These are phyloP conservation scores for Fusarium avenaceum DNA, from an alignment of 2,329 filamentous ascomycete genomes.

Conservation along the genomic window DNA sequence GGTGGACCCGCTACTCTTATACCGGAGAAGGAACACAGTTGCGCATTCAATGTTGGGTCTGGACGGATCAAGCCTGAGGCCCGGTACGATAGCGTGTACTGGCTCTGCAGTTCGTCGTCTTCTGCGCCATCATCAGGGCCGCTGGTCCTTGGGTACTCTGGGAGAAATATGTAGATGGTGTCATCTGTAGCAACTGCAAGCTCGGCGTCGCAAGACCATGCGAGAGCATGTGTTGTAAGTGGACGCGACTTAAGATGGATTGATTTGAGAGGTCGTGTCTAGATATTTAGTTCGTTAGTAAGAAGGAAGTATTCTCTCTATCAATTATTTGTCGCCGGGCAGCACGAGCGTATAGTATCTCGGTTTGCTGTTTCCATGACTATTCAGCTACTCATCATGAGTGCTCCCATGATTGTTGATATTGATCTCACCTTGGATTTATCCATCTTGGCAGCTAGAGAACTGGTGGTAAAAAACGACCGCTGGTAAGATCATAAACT, in stretches of 20 bases:
- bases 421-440: slow-evolving; percentile 46
- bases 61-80: slow-evolving; percentile 54
- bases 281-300: slow-evolving; percentile 5
- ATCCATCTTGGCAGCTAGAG: slow-evolving; percentile 36
- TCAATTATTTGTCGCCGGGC: not conserved
- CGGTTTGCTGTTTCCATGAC: not conserved
- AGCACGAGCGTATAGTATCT: not conserved
- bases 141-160: slow-evolving; percentile 56
- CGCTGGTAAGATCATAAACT: not conserved
- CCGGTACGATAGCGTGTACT: slow-evolving; percentile 54
- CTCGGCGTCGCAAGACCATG: slow-evolving; percentile 71
- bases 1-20: slow-evolving; percentile 50
- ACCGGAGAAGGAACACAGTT: slow-evolving; percentile 58
- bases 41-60: slow-evolving; percentile 60
- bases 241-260: slow-evolving; percentile 60
- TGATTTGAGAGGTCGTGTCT: slow-evolving; percentile 64
- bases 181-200: slow-evolving; percentile 70
- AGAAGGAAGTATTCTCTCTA: not conserved
- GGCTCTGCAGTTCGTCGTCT: slow-evolving; percentile 49
- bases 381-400: not conserved
- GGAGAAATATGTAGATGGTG: slow-evolving; percentile 65
- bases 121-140: slow-evolving; percentile 48
- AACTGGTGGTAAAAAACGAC: not conserved
- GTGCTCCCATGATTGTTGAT: not conserved
- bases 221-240: slow-evolving; percentile 58